Evolutionary conservation across 208 protist species (phyloP).

Genomic region (Leishmania braziliensis): DNA sequence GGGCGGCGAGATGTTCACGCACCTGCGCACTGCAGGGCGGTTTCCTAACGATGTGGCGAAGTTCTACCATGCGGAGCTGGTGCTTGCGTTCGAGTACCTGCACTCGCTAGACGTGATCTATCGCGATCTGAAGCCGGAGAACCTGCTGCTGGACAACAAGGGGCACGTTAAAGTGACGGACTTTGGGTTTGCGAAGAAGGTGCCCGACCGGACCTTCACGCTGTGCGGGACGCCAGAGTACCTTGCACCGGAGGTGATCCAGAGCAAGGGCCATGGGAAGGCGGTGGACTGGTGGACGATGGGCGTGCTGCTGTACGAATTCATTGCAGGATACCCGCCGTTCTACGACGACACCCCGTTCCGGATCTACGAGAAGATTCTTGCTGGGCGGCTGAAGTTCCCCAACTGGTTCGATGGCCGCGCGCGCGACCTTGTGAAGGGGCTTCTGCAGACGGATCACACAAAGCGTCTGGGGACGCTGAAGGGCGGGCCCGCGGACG

Average conservation of each 20-base stretch:
- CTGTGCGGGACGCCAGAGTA: constrained; percentile 91
- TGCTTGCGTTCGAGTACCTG: constrained; percentile 91
- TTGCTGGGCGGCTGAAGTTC: constrained; percentile 80
- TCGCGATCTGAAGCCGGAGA: constrained; percentile 93
- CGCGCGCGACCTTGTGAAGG: constrained; percentile 82
- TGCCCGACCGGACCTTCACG: constrained; percentile 82
- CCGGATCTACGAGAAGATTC: constrained; percentile 90
- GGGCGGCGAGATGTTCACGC: constrained; percentile 91
- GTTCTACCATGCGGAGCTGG: constrained; percentile 94
- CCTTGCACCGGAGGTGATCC: constrained; percentile 93
- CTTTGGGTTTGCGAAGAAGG: constrained; percentile 88
- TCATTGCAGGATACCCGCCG: constrained; percentile 92
- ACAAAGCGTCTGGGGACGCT: constrained; percentile 90
- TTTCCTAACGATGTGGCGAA: constrained; percentile 88
- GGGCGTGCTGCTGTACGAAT: constrained; percentile 96
- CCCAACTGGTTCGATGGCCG: constrained; percentile 85
- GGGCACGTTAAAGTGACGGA: constrained; percentile 89
- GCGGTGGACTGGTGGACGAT: constrained; percentile 98
- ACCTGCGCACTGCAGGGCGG: constrained; percentile 80
- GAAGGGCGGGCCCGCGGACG: constrained; percentile 88
- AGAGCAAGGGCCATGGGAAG: constrained; percentile 93
- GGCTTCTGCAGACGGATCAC: constrained; percentile 88
- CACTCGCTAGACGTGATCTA: constrained; percentile 92
- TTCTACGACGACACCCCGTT: constrained; percentile 93
- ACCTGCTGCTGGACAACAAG: constrained; percentile 85